Base-by-base conservation (phyloP, 441 rosid genomes). In the Corymbia calophylla region DNA sequence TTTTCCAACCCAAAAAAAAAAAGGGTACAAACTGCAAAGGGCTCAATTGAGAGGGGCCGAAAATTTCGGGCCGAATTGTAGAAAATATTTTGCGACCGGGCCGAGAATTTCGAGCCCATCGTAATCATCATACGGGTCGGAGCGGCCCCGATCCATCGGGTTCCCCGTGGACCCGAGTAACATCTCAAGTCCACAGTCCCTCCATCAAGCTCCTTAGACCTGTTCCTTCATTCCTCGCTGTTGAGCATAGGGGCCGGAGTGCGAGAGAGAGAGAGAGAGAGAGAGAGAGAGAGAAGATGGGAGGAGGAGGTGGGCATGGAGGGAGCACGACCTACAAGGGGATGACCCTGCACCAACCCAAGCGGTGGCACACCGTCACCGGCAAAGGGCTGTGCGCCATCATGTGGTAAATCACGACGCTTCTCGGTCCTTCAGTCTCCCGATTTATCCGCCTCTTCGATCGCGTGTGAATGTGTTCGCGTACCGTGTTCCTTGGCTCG, bases 301-400 rank as follows among this genome's bases (percentile, higher is more conserved):
- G 89, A 19, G 91, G 91, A 14, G 91, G 91, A 66, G 97, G 90
- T 81, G 97, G 96, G 9, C 97, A 96, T 85, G 99, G 96, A 87
- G 96, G 93, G 32, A 91, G 97, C 87, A 89, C 93, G 18, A 95
- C 94, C 19, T 96, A 93, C 96, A 97, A 96, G 92, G 99, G 99
- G 31, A 66, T 98, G 87, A 95, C 98, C 27, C 35, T 98, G 66
- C 99, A 98, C 81, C 93, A 94, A 32, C 99, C 99, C 1, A 98
- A 97, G 95, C 93, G 97, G 88, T 98, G 99, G 98, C 99, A 98
- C 90, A 62, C 89, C 84, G 95, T 96, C 91, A 95, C 99, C 87
- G 99, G 99, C 77, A 98, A 98, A 89, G 99, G 98, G 89, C 91
- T 98, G 91, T 96, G 99, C 92, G 99, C 98, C 87, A 92, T 97